A percentile compares a stretch with the other conserved stretches of the same genome.
Evolutionary conservation across 2,329 filamentous ascomycete species (phyloP).

Genomic region (Mollisiaceae sp.): DNA sequence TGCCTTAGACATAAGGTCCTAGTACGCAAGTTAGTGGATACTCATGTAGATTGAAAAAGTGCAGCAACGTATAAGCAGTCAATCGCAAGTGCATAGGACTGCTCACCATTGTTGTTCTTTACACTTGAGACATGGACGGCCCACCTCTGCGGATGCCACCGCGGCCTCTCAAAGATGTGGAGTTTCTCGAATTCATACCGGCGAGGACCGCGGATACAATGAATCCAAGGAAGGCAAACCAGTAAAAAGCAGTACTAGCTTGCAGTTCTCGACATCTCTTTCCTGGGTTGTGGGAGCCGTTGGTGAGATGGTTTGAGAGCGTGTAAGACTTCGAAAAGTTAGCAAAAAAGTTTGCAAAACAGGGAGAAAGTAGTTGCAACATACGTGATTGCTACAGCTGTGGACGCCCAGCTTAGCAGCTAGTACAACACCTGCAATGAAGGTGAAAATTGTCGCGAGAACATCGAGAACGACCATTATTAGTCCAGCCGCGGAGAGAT

Average conservation of each 20-base stretch:
- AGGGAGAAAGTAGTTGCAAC: slow-evolving; percentile 34
- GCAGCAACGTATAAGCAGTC: slow-evolving; percentile 25
- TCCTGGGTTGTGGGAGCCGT: slow-evolving; percentile 59
- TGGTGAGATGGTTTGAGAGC: slow-evolving; percentile 59
- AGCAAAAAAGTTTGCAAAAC: background rate
- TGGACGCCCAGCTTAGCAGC: slow-evolving; percentile 71
- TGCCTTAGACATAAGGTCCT: slow-evolving; percentile 33
- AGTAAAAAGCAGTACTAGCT: slow-evolving; percentile 76
- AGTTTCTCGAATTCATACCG: slow-evolving; percentile 20
- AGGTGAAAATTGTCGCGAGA: slow-evolving; percentile 66
- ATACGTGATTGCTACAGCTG: slow-evolving; percentile 67
- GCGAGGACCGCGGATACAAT: slow-evolving; percentile 59
- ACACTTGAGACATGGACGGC: slow-evolving; percentile 61
- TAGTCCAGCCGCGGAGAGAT: slow-evolving; percentile 55
- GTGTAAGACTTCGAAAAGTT: slow-evolving; percentile 45
- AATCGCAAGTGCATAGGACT: slow-evolving; percentile 25
- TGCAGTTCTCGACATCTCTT: slow-evolving; percentile 78
- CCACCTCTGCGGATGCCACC: slow-evolving; percentile 50
- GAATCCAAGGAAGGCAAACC: slow-evolving; percentile 74
- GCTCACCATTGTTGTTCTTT: slow-evolving; percentile 39
- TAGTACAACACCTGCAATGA: slow-evolving; percentile 72
- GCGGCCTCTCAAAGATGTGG: slow-evolving; percentile 16
- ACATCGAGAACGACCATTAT: slow-evolving; percentile 61
- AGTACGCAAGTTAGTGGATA: background rate
- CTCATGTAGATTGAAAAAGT: slow-evolving; percentile 7